Evolutionary conservation across 2,329 filamentous ascomycete genomes (phyloP), one percentile per base, ranked within the genome.

Genomic region (Fusarium palustre): DNA sequence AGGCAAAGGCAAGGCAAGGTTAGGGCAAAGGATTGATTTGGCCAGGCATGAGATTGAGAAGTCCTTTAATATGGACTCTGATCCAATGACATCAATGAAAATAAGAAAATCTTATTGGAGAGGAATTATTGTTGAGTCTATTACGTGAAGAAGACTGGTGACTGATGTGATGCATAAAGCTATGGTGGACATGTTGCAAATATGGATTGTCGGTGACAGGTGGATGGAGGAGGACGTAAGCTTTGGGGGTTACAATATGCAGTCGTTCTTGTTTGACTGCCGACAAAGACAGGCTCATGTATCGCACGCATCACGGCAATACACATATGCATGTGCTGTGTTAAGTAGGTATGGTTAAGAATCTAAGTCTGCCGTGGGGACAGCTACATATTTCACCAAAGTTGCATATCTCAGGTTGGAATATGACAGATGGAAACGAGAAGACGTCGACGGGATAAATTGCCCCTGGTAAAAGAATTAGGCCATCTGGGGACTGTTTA

Each of bases 51-150:
- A 74, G 69, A 75, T 70, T 72, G 70, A 74, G 66, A 56, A 66
- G 62, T 68, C 58, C 60, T 31, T 31, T 49, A 55, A 49, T 52
- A 53, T 38, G 64, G 64, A 64, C 70, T 72, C 69, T 66, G 70
- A 75, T 74, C 68, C 69, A 75, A 75, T 70, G 69, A 71, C 63
- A 64, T 68, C 61, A 65, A 68, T 67, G 68, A 71, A 61, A 70
- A 68, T 34, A 36, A 72, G 59, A 66, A 70, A 68, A 71, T 52
- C 54, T 43, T 68, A 63, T 64, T 66, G 66, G 61, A 66, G 68
- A 66, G 60, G 53, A 38, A 46, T 16, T 39, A 25, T 46, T 38
- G 10, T 34, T 25, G 22, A 18, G 30, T 39, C 24, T 9, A 30
- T 42, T 20, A 9, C n/a, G 48, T 52, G 24, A 41, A 9, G 31